phyloP scores from a whole-genome alignment of 2,329 filamentous ascomycete species.

The Niveomyces coronatus region DNA sequence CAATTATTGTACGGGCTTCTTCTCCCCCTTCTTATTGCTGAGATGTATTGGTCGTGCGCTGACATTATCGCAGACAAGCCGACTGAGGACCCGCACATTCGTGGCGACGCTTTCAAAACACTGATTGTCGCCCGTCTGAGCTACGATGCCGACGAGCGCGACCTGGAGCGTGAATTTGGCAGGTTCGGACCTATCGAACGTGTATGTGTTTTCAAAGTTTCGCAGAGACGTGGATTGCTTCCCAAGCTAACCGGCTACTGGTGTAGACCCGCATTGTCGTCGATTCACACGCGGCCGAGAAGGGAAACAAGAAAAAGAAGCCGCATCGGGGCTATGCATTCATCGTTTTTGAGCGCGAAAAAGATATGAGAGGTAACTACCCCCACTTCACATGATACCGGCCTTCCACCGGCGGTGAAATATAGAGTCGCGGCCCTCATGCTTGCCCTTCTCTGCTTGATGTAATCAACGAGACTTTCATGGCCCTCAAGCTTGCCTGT shows the following conservation, averaged over 20 bases:
- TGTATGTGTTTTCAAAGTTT: constrained; percentile 37
- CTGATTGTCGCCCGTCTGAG: constrained; percentile 84
- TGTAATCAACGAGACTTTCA: constrained; percentile 34
- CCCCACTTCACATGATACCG: constrained; percentile 25
- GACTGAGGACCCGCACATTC: constrained; percentile 72
- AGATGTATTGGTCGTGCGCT: constrained; percentile 13
- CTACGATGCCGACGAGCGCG: constrained; percentile 80
- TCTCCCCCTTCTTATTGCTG: constrained; percentile 2
- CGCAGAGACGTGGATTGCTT: neutral
- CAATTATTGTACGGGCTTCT: constrained; percentile 43
- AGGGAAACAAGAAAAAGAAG: constrained; percentile 69
- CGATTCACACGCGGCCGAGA: constrained; percentile 59
- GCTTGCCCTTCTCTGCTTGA: constrained; percentile 28
- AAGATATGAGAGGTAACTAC: constrained; percentile 93
- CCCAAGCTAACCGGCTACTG: constrained; percentile 12
- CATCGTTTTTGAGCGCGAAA: constrained; percentile 91
- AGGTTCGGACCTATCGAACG: constrained; percentile 91
- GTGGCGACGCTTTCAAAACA: constrained; percentile 91
- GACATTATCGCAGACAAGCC: constrained; percentile 57
- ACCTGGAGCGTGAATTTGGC: constrained; percentile 87
- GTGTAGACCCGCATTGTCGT: constrained; percentile 81
- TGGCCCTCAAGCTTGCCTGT: constrained; percentile 50
- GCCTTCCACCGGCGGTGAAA: constrained; percentile 17
- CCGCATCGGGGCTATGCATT: constrained; percentile 88
- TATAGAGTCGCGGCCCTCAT: constrained; percentile 33